Evolutionary conservation across 441 rosid genomes (phyloP).

Genomic region (Melianthus villosus): DNA sequence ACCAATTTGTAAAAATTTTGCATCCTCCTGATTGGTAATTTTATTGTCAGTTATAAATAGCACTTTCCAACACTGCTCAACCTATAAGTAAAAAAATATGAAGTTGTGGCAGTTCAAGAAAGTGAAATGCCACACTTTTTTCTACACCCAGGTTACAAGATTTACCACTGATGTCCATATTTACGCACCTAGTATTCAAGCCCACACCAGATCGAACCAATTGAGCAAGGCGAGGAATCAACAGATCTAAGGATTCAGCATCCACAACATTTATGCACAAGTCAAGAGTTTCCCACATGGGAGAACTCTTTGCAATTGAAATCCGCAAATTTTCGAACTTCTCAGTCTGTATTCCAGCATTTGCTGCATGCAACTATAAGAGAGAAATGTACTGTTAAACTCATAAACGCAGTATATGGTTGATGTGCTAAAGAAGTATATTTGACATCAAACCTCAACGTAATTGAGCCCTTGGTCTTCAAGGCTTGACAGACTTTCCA

Average conservation of each 20-base stretch:
- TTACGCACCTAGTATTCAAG: slow-evolving; percentile 82
- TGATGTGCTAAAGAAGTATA: too few species aligned
- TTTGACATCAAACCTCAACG: slow-evolving; percentile 80
- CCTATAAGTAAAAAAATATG: too few species aligned
- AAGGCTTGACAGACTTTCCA: slow-evolving; percentile 96
- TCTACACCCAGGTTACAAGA: background rate
- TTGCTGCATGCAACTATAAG: slow-evolving; percentile 89
- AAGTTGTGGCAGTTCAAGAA: too few species aligned
- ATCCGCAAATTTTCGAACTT: slow-evolving; percentile 87
- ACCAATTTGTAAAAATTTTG: too few species aligned
- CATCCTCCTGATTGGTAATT: too few species aligned
- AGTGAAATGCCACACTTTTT: background rate
- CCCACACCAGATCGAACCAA: slow-evolving; percentile 91
- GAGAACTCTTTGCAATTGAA: slow-evolving; percentile 89
- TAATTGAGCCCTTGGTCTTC: slow-evolving; percentile 98
- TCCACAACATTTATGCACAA: slow-evolving; percentile 72
- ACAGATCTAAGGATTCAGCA: slow-evolving; percentile 50
- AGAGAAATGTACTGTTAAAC: slow-evolving; percentile 5
- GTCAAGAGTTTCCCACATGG: slow-evolving; percentile 99
- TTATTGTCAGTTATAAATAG: too few species aligned
- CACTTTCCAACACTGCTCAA: too few species aligned
- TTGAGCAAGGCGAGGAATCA: slow-evolving; percentile 77
- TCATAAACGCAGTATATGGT: slow-evolving; percentile 7
- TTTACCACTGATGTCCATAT: background rate
- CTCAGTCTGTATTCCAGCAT: slow-evolving; percentile 81